Percentiles rank a stretch among this genome's conserved stretches.
phyloP scores from a whole-genome alignment of 2,329 filamentous ascomycete species.

The Xylaria sp. region DNA sequence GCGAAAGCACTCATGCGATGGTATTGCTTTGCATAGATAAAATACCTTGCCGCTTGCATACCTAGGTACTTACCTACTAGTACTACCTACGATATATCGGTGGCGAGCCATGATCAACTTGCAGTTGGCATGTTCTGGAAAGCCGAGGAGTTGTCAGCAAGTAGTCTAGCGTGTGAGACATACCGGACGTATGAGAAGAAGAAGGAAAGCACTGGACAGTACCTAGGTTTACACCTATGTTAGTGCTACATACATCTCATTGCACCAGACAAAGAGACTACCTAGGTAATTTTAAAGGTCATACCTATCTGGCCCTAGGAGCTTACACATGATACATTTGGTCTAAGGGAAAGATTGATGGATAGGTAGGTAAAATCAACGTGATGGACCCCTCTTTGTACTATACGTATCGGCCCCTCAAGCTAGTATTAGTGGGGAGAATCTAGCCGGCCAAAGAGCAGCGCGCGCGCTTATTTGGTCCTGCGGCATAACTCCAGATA shows the following conservation, averaged over 20 bases:
- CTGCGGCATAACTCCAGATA: neutral
- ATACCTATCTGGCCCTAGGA: too few species aligned
- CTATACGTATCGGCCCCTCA: too few species aligned
- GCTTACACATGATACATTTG: neutral
- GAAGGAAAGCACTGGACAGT: too few species aligned
- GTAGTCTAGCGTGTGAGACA: neutral
- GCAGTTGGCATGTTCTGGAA: neutral
- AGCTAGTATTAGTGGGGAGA: neutral
- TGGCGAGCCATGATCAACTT: neutral
- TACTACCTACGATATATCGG: neutral
- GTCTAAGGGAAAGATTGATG: too few species aligned
- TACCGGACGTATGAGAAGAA: too few species aligned
- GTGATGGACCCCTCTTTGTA: too few species aligned
- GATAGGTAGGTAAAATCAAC: neutral
- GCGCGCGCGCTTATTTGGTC: neutral
- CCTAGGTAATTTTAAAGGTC: too few species aligned
- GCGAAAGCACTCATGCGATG: conserved; percentile 3
- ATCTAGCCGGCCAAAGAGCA: neutral
- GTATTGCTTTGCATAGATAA: neutral
- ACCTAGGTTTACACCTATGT: too few species aligned
- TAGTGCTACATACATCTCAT: too few species aligned
- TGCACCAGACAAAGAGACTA: too few species aligned
- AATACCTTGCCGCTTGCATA: too few species aligned
- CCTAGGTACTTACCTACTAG: too few species aligned
- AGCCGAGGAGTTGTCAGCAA: neutral